A percentile compares a stretch with the other conserved stretches of the same genome.
phyloP scores from a whole-genome alignment of 1,284 basidiomycete species.

The Sparassis latifolia region DNA sequence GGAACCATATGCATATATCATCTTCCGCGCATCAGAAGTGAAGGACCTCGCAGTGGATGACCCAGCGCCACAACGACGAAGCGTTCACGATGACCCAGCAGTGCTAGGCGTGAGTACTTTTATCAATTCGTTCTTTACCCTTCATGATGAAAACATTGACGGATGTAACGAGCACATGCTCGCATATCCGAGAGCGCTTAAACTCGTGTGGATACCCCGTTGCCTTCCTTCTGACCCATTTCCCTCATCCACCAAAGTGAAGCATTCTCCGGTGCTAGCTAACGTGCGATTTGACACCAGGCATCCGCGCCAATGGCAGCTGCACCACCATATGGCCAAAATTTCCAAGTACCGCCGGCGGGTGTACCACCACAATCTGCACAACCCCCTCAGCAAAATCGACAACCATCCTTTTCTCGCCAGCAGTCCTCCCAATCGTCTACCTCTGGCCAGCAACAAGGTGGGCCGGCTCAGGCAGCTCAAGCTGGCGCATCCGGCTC shows the following conservation, averaged over 20 bases:
- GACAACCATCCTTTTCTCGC: conserved; percentile 20
- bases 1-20: conserved; percentile 76
- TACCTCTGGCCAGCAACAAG: conserved; percentile 15
- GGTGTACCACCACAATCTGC: conserved; percentile 15
- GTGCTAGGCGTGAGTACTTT: conserved; percentile 58
- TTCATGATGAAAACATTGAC: conserved; percentile 39
- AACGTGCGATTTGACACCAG: conserved; percentile 10
- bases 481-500: conserved; percentile 6
- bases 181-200: conserved; percentile 48
- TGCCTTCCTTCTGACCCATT: conserved; percentile 50
- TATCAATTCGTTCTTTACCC: conserved; percentile 1
- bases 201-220: conserved; percentile 49
- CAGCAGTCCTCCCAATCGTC: conserved; percentile 23
- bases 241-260: not conserved
- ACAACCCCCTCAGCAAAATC: conserved; percentile 20
- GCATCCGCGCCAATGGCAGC: conserved; percentile 25
- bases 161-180: conserved; percentile 42
- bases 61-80: conserved; percentile 43
- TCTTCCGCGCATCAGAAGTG: conserved; percentile 78
- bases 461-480: conserved; percentile 11
- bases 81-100: conserved; percentile 72
- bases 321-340: conserved; percentile 17
- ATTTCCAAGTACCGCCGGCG: conserved; percentile 18
- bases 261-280: not conserved
- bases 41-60: conserved; percentile 77